Evolutionary conservation across 176 grass and related monocot species (phyloP).

Genomic region (Melocanna baccifera): DNA sequence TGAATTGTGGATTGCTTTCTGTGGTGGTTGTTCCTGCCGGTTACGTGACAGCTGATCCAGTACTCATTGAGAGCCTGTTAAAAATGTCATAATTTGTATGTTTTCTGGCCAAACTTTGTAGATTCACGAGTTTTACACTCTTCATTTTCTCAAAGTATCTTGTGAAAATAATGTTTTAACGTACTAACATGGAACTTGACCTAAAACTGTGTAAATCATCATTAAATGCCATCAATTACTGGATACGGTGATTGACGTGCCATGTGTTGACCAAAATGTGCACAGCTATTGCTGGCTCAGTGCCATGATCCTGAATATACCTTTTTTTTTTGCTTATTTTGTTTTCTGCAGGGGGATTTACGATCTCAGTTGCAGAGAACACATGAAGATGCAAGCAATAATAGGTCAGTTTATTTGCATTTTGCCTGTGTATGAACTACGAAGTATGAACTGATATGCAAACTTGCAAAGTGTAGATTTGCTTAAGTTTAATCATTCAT

Average conservation of each 20-base stretch:
- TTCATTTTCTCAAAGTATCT: not conserved
- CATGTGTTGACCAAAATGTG: conserved; percentile 1
- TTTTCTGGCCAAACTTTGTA: not conserved
- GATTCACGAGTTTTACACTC: not conserved
- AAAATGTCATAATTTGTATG: not conserved
- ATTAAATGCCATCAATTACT: not conserved
- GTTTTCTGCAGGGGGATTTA: conserved; percentile 65
- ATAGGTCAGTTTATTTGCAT: conserved; percentile 57
- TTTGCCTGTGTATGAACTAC: not conserved
- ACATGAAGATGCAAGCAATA: conserved; percentile 67
- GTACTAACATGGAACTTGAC: not conserved
- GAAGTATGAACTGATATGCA: not conserved
- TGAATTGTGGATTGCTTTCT: not conserved
- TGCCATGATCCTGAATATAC: not conserved
- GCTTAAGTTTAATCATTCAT: not conserved
- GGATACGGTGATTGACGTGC: not conserved
- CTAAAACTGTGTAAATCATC: not conserved
- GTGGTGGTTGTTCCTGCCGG: not conserved
- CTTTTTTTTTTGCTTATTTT: not conserved
- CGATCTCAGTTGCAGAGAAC: conserved; percentile 87
- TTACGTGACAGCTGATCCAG: not conserved
- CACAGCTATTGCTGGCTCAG: conserved; percentile 23
- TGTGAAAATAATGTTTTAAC: not conserved
- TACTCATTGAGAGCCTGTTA: not conserved
- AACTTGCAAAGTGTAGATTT: not conserved